Evolutionary conservation across 2,329 filamentous ascomycete genomes (phyloP), one percentile per base, ranked within the genome.

Genomic region (Trichoderma guizhouense): DNA sequence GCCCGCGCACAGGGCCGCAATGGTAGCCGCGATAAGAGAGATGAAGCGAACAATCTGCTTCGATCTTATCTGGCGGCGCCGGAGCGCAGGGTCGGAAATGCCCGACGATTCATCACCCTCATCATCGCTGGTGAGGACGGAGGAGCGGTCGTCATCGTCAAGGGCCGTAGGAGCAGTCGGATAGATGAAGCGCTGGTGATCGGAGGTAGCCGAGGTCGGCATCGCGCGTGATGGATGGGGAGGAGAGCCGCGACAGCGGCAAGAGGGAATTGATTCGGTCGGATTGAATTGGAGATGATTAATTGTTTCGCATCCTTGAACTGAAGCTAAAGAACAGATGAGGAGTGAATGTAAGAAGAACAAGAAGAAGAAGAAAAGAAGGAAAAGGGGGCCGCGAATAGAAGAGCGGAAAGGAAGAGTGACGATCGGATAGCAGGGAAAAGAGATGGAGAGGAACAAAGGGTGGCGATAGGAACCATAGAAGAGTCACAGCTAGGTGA

Each of bases 1-100:
- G 73, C 95, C 96, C 34, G 94, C 95, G 80, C 93, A 96, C 36
- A 98, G 87, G 15, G 88, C 85, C 18, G 86, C 85, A 18, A 89
- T 74, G 34, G 90, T 85, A 32, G 89, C 86, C 26, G 84, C 83
- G 32, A 85, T 74, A 76, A 90, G 89, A 70, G 89, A 86, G 60
- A 87, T 71, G 75, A 81, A 74, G 71, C 85, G 85, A 34, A 82
- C 74, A n/a, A 77, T 69, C 39, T 79, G 76, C 69, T 80, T 82
- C 65, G 75, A 76, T 55, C 75, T 77, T 30, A 76, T 71, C 55
- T 73, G 73, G 60, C 75, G 77, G 53, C 76, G 74, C 61, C 73
- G 78, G 7, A 66, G 72, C 18, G 71, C 63, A 24, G 69, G 58
- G 34, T 73, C 73, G 71, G 71, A 65, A 32, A 32, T 58, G 39